A percentile compares a stretch with the other conserved stretches of the same genome.
These are phyloP conservation scores for Fusarium equiseti DNA, from an alignment of 2,329 filamentous ascomycete genomes.

Conservation along the genomic window DNA sequence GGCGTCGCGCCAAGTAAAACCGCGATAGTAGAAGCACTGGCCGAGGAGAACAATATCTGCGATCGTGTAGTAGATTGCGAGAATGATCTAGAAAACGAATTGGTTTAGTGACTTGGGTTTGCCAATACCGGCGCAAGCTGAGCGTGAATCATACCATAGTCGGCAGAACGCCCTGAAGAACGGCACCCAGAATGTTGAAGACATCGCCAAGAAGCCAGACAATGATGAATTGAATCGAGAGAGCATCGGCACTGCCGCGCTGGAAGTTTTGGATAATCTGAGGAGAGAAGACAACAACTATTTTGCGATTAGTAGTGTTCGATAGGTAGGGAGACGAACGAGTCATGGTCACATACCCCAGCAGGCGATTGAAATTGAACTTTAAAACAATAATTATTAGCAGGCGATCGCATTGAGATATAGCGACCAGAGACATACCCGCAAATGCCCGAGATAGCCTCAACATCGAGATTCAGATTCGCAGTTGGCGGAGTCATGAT, in stretches of 20 bases:
- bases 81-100: conserved; percentile 70
- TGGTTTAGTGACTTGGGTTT: conserved; percentile 22
- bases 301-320: conserved; percentile 30
- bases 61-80: conserved; percentile 94
- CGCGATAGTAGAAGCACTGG: conserved; percentile 96
- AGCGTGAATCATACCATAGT: conserved; percentile 75
- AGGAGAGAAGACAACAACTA: conserved; percentile 93
- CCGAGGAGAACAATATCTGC: conserved; percentile 88
- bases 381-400: conserved; percentile 50
- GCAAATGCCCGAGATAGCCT: conserved; percentile 92
- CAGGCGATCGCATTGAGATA: background rate
- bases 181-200: conserved; percentile 94
- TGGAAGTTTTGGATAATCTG: conserved; percentile 97
- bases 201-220: conserved; percentile 95
- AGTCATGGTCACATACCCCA: conserved; percentile 66
- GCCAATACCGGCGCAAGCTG: background rate
- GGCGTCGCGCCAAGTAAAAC: conserved; percentile 76
- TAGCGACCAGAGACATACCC: conserved; percentile 68
- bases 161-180: conserved; percentile 89
- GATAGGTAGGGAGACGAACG: background rate
- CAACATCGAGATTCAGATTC: conserved; percentile 81
- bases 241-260: conserved; percentile 83
- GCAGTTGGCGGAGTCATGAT: conserved; percentile 67
- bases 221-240: conserved; percentile 91
- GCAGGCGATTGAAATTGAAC: conserved; percentile 95